phyloP scores from a whole-genome alignment of 1,139 yeast species.

The Blastobotrys serpentis region DNA sequence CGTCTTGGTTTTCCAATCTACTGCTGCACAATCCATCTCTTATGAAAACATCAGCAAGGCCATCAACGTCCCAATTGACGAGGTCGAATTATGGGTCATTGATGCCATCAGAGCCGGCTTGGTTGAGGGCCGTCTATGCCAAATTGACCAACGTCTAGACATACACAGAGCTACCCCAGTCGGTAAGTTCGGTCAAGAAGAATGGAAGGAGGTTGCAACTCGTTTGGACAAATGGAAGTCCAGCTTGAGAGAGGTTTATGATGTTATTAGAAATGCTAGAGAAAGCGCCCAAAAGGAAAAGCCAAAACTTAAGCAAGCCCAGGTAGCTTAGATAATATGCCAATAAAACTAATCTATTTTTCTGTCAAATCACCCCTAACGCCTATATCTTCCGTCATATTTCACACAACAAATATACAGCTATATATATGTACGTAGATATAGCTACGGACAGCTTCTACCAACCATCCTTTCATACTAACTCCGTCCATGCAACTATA shows the following conservation, averaged over 20 bases:
- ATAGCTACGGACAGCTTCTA: too few species aligned
- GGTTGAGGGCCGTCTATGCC: slow-evolving; percentile 46
- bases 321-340: slow-evolving; percentile 7
- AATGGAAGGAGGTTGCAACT: slow-evolving; percentile 41
- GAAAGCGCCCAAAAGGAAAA: slow-evolving; percentile 34
- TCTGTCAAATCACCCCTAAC: too few species aligned
- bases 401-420: too few species aligned
- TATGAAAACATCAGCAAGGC: slow-evolving; percentile 39
- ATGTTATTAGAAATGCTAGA: slow-evolving; percentile 36
- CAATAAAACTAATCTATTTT: background rate
- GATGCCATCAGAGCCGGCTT: slow-evolving; percentile 46
- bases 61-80: slow-evolving; percentile 36
- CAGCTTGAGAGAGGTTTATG: slow-evolving; percentile 37
- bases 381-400: too few species aligned
- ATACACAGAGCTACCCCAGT: slow-evolving; percentile 42
- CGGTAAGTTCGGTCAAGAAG: slow-evolving; percentile 40
- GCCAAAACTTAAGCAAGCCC: slow-evolving; percentile 19
- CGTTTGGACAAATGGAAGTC: slow-evolving; percentile 42
- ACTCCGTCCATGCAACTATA: too few species aligned
- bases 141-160: slow-evolving; percentile 39
- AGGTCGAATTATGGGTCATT: slow-evolving; percentile 44
- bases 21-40: slow-evolving; percentile 32
- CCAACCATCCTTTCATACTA: too few species aligned
- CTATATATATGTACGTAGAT: too few species aligned
- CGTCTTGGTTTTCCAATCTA: slow-evolving; percentile 23